Conservation (phyloP, 164 flowering plant species). For the Cinnamomum chago region DNA sequence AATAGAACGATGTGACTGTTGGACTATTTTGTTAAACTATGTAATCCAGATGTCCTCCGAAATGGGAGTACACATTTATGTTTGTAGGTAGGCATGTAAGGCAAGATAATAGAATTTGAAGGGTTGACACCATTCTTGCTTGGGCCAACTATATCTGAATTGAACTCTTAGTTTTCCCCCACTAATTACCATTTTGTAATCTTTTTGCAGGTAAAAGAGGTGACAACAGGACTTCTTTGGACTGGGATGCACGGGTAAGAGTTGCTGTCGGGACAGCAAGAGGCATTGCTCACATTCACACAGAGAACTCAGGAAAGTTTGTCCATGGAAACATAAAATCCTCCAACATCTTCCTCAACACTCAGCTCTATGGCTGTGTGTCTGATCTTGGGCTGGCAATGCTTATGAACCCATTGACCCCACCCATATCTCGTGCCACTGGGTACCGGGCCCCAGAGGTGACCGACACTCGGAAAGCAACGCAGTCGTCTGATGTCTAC, state of each 20-base stretch:
- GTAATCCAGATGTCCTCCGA: background rate
- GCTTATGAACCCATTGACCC: conserved; percentile 46
- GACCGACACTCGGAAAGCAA: conserved; percentile 53
- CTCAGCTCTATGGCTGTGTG: conserved; percentile 56
- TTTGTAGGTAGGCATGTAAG: background rate
- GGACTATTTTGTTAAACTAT: background rate
- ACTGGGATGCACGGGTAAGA: conserved; percentile 64
- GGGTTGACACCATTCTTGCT: background rate
- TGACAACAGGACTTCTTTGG: conserved; percentile 53
- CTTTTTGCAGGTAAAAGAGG: conserved; percentile 40
- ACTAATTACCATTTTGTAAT: conserved; percentile 12
- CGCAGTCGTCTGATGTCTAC: conserved; percentile 78
- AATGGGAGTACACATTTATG: background rate
- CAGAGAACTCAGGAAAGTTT: conserved; percentile 37
- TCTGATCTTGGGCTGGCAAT: conserved; percentile 71
- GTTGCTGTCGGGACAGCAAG: conserved; percentile 53
- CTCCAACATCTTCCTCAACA: conserved; percentile 77
- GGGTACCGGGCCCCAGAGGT: conserved; percentile 91
- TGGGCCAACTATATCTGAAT: background rate
- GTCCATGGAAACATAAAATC: conserved; percentile 76
- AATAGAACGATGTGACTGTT: too few species aligned
- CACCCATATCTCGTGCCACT: conserved; percentile 34
- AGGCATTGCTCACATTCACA: conserved; percentile 60
- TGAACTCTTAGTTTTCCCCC: background rate
- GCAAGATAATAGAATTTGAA: background rate